phyloP scores from a whole-genome alignment of 805 yeast species.

The Torulaspora indica region DNA sequence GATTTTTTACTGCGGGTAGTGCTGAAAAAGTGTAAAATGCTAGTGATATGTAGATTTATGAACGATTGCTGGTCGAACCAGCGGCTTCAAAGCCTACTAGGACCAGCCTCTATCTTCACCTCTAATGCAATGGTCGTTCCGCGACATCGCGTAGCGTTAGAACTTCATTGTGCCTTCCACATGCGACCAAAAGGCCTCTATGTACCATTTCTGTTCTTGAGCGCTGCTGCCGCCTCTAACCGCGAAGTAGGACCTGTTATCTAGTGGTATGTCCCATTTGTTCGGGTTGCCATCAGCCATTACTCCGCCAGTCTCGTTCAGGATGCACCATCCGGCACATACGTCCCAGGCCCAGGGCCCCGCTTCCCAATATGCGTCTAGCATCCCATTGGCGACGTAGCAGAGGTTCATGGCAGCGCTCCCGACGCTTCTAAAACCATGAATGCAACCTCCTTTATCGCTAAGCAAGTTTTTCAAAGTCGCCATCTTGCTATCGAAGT shows the following conservation, averaged over 20 bases:
- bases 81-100: no score
- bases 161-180: conserved; percentile 45
- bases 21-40: not conserved
- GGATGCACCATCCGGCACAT: conserved; percentile 62
- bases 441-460: conserved; percentile 52
- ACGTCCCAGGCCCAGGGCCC: conserved; percentile 71
- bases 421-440: conserved; percentile 58
- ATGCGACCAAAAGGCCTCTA: conserved; percentile 48
- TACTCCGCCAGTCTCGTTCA: conserved; percentile 55
- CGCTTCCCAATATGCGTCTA: conserved; percentile 66
- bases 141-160: no score
- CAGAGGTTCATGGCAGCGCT: conserved; percentile 62
- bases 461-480: conserved; percentile 45
- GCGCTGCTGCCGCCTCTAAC: conserved; percentile 46
- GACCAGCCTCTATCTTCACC: no score
- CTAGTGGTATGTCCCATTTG: conserved; percentile 46
- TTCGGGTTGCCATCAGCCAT: conserved; percentile 53
- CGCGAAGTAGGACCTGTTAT: conserved; percentile 51
- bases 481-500: conserved; percentile 46
- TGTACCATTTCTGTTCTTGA: conserved; percentile 42
- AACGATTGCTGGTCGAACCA: not conserved
- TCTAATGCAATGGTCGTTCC: no score
- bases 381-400: conserved; percentile 52
- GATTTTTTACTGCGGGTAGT: conserved; percentile 2
- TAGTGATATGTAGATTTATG: not conserved